phyloP scores from a whole-genome alignment of 768 basidiomycete genomes.

The Russula sp. region DNA sequence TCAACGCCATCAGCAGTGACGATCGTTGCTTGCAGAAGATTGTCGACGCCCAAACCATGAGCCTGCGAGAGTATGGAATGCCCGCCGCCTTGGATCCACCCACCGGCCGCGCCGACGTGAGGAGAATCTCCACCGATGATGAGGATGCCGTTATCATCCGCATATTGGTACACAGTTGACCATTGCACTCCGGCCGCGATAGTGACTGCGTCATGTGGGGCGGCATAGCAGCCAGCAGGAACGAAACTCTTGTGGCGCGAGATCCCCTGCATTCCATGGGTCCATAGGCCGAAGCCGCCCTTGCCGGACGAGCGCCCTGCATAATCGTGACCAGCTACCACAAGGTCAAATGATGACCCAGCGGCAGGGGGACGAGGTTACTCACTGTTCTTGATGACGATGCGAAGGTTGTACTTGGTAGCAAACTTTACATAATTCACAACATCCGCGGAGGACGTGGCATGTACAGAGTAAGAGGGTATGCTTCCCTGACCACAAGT shows the following conservation, averaged over 20 bases:
- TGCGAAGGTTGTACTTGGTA: neutral
- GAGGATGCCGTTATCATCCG: conserved; percentile 26
- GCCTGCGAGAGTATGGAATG: conserved; percentile 29
- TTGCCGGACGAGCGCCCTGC: neutral
- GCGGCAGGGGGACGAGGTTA: no score
- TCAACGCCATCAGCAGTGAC: conserved; percentile 31
- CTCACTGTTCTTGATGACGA: conserved; percentile 2
- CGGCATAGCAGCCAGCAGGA: neutral
- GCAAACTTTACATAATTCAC: conserved; percentile 24
- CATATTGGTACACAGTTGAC: conserved; percentile 24
- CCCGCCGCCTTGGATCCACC: conserved; percentile 32
- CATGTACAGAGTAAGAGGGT: conserved; percentile 30
- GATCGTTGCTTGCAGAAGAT: conserved; percentile 29
- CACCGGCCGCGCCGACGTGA: conserved; percentile 32
- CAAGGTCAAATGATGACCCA: neutral
- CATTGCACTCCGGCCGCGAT: conserved; percentile 26
- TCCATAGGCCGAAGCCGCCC: conserved; percentile 4
- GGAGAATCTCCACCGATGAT: conserved; percentile 28
- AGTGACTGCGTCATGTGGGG: conserved; percentile 1
- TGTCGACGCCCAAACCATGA: conserved; percentile 30
- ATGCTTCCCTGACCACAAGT: conserved; percentile 33
- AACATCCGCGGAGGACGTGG: conserved; percentile 30
- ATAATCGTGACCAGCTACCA: conserved; percentile 10
- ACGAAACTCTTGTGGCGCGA: neutral
- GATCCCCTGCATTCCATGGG: neutral